These are phyloP conservation scores for Claviceps capensis DNA, from an alignment of 2,329 filamentous ascomycete genomes.

Conservation along the genomic window DNA sequence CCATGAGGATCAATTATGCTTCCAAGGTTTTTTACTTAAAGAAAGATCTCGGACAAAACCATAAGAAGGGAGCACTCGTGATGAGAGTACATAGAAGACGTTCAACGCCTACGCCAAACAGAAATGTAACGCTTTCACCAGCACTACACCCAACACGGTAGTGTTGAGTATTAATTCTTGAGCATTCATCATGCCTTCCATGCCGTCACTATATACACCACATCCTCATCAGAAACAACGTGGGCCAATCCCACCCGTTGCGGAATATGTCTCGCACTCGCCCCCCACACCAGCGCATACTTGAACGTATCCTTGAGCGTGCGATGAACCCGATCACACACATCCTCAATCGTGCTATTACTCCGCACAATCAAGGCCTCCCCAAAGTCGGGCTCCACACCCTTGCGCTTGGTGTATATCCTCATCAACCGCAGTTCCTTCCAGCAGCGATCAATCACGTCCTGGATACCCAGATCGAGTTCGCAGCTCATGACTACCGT, in stretches of 20 bases:
- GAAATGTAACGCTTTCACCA: not conserved
- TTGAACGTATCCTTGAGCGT: slow-evolving; percentile 97
- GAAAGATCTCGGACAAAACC: not conserved
- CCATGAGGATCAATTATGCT: not conserved
- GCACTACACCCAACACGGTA: not conserved
- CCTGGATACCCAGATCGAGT: slow-evolving; percentile 79
- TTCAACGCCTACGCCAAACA: not conserved
- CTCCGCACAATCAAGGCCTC: slow-evolving; percentile 88
- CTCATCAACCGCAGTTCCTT: slow-evolving; percentile 80
- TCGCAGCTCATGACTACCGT: slow-evolving; percentile 98
- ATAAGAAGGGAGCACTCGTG: not conserved
- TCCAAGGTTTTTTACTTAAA: too few relatives aligned
- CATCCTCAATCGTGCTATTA: slow-evolving; percentile 86
- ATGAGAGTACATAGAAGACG: not conserved
- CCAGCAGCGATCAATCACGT: slow-evolving; percentile 93
- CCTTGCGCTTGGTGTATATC: slow-evolving; percentile 95
- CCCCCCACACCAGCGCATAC: slow-evolving; percentile 95
- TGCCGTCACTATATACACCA: slow-evolving; percentile 52
- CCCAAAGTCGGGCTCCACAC: slow-evolving; percentile 71
- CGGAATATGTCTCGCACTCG: slow-evolving; percentile 86
- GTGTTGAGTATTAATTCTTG: not conserved
- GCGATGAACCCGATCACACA: slow-evolving; percentile 89
- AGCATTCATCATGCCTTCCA: slow-evolving; percentile 40
- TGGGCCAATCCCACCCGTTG: slow-evolving; percentile 84
- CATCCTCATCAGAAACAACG: slow-evolving; percentile 57